Percentiles rank a stretch among this genome's conserved stretches.
Evolutionary conservation across 2,329 filamentous ascomycete genomes (phyloP).

Genomic region (Beauveria pseudobassiana): DNA sequence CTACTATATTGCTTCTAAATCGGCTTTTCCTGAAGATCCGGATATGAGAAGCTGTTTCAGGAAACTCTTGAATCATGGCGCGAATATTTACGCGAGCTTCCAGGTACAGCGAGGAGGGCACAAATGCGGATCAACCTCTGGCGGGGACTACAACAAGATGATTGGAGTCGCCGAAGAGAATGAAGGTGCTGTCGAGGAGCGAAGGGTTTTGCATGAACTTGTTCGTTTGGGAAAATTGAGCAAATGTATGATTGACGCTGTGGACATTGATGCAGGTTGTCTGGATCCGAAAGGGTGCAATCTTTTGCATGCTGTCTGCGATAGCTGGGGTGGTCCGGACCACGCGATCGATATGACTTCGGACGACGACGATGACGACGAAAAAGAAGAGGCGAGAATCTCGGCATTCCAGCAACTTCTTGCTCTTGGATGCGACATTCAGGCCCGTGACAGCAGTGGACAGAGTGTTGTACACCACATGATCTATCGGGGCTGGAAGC

Average conservation of each 20-base stretch:
- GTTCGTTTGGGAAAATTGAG: neutral
- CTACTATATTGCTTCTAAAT: neutral
- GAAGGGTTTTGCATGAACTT: constrained; percentile 3
- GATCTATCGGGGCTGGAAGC: neutral
- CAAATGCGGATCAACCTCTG: neutral
- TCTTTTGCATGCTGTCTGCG: constrained; percentile 1
- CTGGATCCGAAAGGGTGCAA: neutral
- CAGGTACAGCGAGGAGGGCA: neutral
- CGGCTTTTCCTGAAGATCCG: neutral
- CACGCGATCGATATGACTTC: neutral
- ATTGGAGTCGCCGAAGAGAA: neutral
- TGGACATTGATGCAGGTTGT: neutral
- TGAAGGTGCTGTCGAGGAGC: neutral
- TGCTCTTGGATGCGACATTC: neutral
- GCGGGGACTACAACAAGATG: neutral
- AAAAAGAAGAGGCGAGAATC: neutral
- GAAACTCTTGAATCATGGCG: neutral
- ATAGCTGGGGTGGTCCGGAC: neutral
- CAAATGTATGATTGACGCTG: neutral
- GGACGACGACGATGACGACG: neutral
- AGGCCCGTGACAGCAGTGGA: neutral
- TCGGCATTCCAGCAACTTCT: neutral
- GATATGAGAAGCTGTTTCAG: neutral
- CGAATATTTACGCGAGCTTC: neutral
- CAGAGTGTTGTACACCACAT: constrained; percentile 2